Conservation (phyloP, 352 stramenopile species). For the Phytophthora citricola region DNA sequence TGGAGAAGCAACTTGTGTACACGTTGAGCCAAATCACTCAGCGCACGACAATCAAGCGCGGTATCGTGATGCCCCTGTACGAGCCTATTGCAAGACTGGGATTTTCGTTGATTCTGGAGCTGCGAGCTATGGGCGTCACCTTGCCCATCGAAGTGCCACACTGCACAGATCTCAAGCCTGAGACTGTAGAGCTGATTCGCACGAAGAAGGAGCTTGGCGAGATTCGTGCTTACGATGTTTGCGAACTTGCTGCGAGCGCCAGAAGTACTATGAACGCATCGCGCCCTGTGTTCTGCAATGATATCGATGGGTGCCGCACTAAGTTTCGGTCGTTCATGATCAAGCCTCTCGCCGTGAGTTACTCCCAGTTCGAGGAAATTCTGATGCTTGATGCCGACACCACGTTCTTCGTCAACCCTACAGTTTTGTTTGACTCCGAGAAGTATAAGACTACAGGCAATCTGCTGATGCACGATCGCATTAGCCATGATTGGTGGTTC, state of each 20-base stretch:
- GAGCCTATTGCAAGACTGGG: conserved; percentile 47
- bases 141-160: conserved; percentile 63
- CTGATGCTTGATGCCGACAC: conserved; percentile 73
- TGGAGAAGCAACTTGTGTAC: conserved; percentile 45
- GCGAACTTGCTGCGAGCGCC: conserved; percentile 35
- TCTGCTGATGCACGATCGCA: conserved; percentile 68
- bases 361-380: conserved; percentile 68
- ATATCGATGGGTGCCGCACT: conserved; percentile 42
- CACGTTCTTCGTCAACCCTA: conserved; percentile 62
- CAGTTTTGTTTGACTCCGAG: conserved; percentile 48
- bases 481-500: conserved; percentile 41
- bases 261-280: conserved; percentile 32
- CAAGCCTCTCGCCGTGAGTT: conserved; percentile 55
- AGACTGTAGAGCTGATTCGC: conserved; percentile 42
- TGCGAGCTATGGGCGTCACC: conserved; percentile 48
- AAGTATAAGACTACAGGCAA: conserved; percentile 59
- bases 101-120: conserved; percentile 56
- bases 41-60: conserved; percentile 36
- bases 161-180: conserved; percentile 54
- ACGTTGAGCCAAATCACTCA: conserved; percentile 42
- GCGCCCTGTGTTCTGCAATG: conserved; percentile 50
- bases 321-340: conserved; percentile 65
- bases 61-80: conserved; percentile 67
- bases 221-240: conserved; percentile 43
- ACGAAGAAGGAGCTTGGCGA: conserved; percentile 34